phyloP scores from a whole-genome alignment of 2,329 filamentous ascomycete genomes.

The Chaetomiaceae sp. region DNA sequence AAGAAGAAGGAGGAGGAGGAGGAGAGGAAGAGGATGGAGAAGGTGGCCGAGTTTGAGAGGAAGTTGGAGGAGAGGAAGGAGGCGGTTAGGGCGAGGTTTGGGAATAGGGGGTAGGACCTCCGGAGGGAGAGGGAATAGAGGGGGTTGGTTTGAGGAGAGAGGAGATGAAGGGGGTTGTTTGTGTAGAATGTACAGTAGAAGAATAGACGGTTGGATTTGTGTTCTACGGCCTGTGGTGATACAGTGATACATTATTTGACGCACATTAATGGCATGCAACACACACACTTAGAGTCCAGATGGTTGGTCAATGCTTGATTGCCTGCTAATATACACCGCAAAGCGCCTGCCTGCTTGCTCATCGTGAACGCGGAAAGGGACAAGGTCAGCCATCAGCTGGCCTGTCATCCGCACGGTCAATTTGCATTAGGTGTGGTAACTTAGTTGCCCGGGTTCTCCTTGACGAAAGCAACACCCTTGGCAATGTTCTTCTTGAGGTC shows the following conservation, averaged over 20 bases:
- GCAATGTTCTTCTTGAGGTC: conserved; percentile 94
- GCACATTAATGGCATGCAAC: too few relatives aligned
- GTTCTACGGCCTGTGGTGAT: neutral
- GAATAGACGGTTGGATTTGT: neutral
- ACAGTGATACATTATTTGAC: neutral
- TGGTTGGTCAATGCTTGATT: neutral
- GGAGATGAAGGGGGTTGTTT: too few relatives aligned
- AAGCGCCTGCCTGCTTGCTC: conserved; percentile 1
- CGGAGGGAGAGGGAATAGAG: neutral
- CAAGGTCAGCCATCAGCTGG: neutral
- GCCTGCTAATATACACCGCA: conserved; percentile 8
- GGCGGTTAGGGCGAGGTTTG: conserved; percentile 45
- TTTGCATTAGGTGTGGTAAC: conserved; percentile 1
- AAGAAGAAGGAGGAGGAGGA: conserved; percentile 45
- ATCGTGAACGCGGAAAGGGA: neutral
- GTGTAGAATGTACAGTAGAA: too few relatives aligned
- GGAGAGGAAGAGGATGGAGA: conserved; percentile 43
- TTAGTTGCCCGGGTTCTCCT: conserved; percentile 58
- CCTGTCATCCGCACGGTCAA: neutral
- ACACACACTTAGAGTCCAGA: neutral
- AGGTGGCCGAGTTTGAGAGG: conserved; percentile 57
- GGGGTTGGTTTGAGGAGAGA: too few relatives aligned
- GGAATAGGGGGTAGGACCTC: too few relatives aligned
- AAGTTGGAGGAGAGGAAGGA: conserved; percentile 49
- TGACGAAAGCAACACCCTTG: conserved; percentile 70